phyloP scores from a whole-genome alignment of 352 stramenopile genomes.

The Globisporangium takayamanum region DNA sequence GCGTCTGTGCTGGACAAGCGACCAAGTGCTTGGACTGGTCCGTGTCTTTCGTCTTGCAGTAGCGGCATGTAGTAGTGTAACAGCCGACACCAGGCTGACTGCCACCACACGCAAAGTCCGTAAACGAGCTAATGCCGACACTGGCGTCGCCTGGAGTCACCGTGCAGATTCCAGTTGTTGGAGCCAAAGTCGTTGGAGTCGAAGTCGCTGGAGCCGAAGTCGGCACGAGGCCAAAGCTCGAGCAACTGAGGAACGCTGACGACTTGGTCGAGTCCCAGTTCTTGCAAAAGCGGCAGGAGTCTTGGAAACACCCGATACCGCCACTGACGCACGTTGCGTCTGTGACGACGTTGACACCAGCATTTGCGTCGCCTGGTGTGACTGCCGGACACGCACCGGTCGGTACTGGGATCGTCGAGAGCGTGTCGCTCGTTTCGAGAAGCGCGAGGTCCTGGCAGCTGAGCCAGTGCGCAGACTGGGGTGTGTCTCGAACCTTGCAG shows the following conservation, averaged over 20 bases:
- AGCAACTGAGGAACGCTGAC: slow-evolving; percentile 13
- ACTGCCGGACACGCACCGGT: too few species aligned
- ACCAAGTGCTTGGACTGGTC: too few species aligned
- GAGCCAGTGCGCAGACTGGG: neutral
- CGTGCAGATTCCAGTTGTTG: too few species aligned
- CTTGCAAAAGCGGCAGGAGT: slow-evolving; percentile 26
- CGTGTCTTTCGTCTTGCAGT: too few species aligned
- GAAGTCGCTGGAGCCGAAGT: neutral
- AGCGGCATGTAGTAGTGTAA: too few species aligned
- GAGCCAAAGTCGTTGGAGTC: neutral
- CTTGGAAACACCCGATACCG: slow-evolving; percentile 23
- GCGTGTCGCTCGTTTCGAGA: neutral
- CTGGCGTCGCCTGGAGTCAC: too few species aligned
- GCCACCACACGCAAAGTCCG: too few species aligned
- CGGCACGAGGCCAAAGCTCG: neutral
- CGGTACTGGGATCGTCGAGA: too few species aligned
- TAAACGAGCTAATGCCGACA: too few species aligned
- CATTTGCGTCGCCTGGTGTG: neutral
- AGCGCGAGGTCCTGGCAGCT: neutral
- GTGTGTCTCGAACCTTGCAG: slow-evolving; percentile 15
- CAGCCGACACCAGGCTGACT: too few species aligned
- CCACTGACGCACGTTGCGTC: slow-evolving; percentile 11
- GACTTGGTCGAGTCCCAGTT: slow-evolving; percentile 12
- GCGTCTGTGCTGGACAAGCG: neutral
- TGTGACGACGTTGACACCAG: slow-evolving; percentile 8